Evolutionary conservation across 257 asterid species (phyloP).

Genomic region (Lithospermum erythrorhizon): DNA sequence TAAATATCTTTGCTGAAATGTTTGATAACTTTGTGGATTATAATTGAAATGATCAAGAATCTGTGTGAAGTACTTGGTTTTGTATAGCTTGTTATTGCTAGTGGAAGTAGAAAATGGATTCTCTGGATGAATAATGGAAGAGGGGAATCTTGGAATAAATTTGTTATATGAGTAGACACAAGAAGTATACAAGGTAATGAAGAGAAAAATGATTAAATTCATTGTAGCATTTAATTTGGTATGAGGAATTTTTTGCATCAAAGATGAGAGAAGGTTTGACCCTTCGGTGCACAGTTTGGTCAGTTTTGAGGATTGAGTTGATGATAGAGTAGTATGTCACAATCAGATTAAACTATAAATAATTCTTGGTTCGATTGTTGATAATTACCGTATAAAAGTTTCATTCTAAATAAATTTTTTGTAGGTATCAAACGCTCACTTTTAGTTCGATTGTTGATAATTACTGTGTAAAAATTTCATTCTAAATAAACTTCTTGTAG

Average conservation of each 20-base stretch:
- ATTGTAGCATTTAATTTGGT: too few species aligned
- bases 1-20: constrained; percentile 73
- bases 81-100: constrained; percentile 18
- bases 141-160: constrained; percentile 14
- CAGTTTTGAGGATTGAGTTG: too few species aligned
- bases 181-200: background rate
- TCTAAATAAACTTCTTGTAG: too few species aligned
- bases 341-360: too few species aligned
- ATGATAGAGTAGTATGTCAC: too few species aligned
- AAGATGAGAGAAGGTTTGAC: background rate
- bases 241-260: too few species aligned
- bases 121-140: constrained; percentile 24
- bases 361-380: too few species aligned
- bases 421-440: too few species aligned
- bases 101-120: constrained; percentile 4
- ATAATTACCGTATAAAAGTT: too few species aligned
- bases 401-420: too few species aligned
- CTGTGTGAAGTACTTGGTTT: constrained; percentile 59
- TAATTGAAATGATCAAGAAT: constrained; percentile 76
- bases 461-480: too few species aligned
- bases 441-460: too few species aligned
- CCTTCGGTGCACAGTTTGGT: background rate
- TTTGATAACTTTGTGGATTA: constrained; percentile 55
- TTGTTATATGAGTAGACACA: constrained; percentile 7
- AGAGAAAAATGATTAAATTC: background rate